Evolutionary conservation across 2,329 filamentous ascomycete species (phyloP).

Genomic region (Bipolaris bicolor): DNA sequence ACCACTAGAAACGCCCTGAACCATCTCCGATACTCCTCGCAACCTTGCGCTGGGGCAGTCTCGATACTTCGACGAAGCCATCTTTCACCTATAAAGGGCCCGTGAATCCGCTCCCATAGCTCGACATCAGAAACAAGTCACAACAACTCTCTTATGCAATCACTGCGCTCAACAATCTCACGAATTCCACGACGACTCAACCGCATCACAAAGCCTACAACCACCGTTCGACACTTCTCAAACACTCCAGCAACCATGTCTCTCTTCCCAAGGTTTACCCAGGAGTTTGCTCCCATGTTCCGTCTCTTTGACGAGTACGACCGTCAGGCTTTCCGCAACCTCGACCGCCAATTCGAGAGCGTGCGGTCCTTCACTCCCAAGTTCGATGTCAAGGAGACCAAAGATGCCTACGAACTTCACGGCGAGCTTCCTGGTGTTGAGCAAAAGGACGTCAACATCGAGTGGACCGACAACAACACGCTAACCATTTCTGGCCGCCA

Average conservation of each 20-base stretch:
- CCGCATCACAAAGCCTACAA: slow-evolving; percentile 37
- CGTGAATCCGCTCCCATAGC: slow-evolving; percentile 10
- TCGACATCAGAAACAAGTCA: slow-evolving; percentile 39
- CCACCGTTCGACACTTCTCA: slow-evolving; percentile 28
- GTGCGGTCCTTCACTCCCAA: slow-evolving; percentile 71
- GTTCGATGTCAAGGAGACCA: slow-evolving; percentile 78
- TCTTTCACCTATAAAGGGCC: slow-evolving; percentile 38
- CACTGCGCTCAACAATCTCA: slow-evolving; percentile 42
- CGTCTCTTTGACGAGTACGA: slow-evolving; percentile 57
- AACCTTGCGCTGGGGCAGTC: slow-evolving; percentile 16
- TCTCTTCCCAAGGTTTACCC: slow-evolving; percentile 52
- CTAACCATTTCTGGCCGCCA: slow-evolving; percentile 72
- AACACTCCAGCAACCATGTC: slow-evolving; percentile 45
- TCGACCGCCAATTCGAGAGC: slow-evolving; percentile 30
- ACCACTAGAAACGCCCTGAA: slow-evolving; percentile 33
- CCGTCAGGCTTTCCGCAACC: slow-evolving; percentile 39
- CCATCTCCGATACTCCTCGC: slow-evolving; percentile 29
- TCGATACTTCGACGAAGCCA: slow-evolving; percentile 39
- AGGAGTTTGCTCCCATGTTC: slow-evolving; percentile 54
- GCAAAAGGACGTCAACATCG: slow-evolving; percentile 75
- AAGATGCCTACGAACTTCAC: slow-evolving; percentile 73
- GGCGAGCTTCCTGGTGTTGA: slow-evolving; percentile 79
- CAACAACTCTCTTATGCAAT: slow-evolving; percentile 44
- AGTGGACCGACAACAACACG: slow-evolving; percentile 79
- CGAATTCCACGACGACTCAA: slow-evolving; percentile 41